Evolutionary conservation across 805 yeast genomes (phyloP).

Genomic region (Lipomyces lipofer): DNA sequence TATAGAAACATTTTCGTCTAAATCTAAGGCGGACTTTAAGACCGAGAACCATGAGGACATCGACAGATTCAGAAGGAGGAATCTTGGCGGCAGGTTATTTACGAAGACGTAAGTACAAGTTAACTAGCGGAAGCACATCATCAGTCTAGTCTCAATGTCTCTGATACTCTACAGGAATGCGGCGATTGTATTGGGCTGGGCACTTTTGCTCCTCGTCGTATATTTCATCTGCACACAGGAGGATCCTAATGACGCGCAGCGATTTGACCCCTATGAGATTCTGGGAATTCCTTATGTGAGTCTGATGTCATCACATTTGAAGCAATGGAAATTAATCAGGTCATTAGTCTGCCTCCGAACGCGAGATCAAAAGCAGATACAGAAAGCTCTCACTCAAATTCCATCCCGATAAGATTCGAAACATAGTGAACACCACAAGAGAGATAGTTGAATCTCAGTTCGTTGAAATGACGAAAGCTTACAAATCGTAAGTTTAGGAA

Average conservation of each 20-base stretch:
- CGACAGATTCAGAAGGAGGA: slow-evolving; percentile 33
- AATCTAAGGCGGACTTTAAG: slow-evolving; percentile 18
- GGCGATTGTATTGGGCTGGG: slow-evolving; percentile 60
- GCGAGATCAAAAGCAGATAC: slow-evolving; percentile 76
- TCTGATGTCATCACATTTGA: neutral
- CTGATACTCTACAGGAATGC: slow-evolving; percentile 33
- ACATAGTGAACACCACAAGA: slow-evolving; percentile 53
- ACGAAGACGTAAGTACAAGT: slow-evolving; percentile 36
- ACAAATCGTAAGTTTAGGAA: slow-evolving; percentile 56
- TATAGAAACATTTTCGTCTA: slow-evolving; percentile 1
- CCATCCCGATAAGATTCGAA: slow-evolving; percentile 90
- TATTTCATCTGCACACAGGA: slow-evolving; percentile 42
- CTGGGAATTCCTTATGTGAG: slow-evolving; percentile 60
- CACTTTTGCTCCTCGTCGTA: slow-evolving; percentile 45
- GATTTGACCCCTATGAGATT: slow-evolving; percentile 89
- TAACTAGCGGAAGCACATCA: neutral
- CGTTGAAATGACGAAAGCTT: slow-evolving; percentile 85
- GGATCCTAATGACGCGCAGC: slow-evolving; percentile 37
- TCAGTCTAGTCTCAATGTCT: too few relatives aligned
- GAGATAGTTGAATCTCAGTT: slow-evolving; percentile 72
- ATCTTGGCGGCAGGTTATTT: slow-evolving; percentile 34
- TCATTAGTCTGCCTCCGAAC: slow-evolving; percentile 58
- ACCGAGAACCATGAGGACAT: slow-evolving; percentile 31
- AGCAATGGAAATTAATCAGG: neutral
- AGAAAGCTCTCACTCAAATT: slow-evolving; percentile 82